Conservation (phyloP, 345 rosid genomes). For the Salix udensis region DNA sequence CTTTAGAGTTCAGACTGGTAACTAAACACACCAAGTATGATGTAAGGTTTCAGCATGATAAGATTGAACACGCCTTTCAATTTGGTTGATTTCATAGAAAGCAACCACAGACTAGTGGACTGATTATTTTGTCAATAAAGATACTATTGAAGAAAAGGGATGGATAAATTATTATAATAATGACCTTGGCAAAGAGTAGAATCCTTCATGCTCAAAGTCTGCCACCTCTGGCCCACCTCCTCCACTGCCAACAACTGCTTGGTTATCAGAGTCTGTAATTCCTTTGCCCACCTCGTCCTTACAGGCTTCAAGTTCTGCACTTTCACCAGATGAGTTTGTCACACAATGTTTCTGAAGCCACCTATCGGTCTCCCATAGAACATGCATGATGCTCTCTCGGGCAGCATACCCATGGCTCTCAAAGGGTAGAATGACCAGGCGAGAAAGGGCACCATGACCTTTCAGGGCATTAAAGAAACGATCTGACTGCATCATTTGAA, state of each 20-base stretch:
- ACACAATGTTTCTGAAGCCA: constrained; percentile 90
- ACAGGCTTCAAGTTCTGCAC: constrained; percentile 31
- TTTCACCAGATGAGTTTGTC: constrained; percentile 47
- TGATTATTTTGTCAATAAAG: not conserved
- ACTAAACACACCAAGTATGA: not conserved
- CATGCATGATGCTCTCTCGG: constrained; percentile 97
- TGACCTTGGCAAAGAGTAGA: constrained; percentile 42
- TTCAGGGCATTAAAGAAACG: constrained; percentile 91
- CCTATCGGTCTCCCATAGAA: constrained; percentile 94
- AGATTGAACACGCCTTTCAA: not conserved
- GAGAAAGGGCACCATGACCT: constrained; percentile 92
- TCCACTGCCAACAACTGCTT: constrained; percentile 48
- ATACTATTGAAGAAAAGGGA: not conserved
- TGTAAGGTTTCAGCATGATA: not conserved
- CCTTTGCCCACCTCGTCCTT: constrained; percentile 36
- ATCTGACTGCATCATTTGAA: constrained; percentile 61
- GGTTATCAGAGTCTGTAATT: constrained; percentile 39
- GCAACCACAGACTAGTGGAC: not conserved
- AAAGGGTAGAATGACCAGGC: constrained; percentile 82
- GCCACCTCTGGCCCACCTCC: constrained; percentile 56
- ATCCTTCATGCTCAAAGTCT: constrained; percentile 32
- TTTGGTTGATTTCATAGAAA: not conserved
- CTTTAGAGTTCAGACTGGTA: not conserved
- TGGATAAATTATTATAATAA: constrained; percentile 44
- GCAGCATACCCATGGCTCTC: constrained; percentile 97